Evolutionary conservation across 2,329 filamentous ascomycete species (phyloP).

Genomic region (Arthrobotrys sphaeroides): DNA sequence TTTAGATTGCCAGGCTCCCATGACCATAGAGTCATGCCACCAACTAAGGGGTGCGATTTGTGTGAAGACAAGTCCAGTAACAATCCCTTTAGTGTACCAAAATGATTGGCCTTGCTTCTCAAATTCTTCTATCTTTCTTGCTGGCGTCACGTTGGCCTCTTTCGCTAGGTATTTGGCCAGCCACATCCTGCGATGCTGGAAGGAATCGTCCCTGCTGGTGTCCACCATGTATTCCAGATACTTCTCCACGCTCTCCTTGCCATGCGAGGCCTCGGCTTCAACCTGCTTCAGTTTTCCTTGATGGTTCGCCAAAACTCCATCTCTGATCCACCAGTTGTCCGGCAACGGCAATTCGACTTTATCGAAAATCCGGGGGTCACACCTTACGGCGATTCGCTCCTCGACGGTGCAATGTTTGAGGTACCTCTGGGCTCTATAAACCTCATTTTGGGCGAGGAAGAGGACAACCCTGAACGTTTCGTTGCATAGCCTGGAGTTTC

Average conservation of each 20-base stretch:
- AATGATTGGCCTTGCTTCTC: constrained; percentile 5
- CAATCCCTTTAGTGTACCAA: constrained; percentile 34
- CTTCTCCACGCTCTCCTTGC: neutral
- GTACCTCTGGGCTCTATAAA: constrained; percentile 16
- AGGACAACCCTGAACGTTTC: constrained; percentile 30
- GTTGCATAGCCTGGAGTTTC: constrained; percentile 3
- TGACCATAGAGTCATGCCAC: constrained; percentile 39
- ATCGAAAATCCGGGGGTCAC: constrained; percentile 25
- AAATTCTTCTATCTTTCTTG: constrained; percentile 28
- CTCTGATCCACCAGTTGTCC: constrained; percentile 38
- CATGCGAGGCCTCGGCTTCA: neutral
- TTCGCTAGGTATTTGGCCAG: constrained; percentile 15
- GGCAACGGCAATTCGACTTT: constrained; percentile 40
- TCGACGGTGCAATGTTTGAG: constrained; percentile 25
- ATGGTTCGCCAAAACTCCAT: neutral
- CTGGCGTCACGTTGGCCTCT: constrained; percentile 28
- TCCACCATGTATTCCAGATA: neutral
- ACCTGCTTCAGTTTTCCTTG: neutral
- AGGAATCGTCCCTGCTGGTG: constrained; percentile 13
- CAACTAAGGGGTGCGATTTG: constrained; percentile 39
- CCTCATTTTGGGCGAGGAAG: constrained; percentile 45
- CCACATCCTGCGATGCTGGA: constrained; percentile 33
- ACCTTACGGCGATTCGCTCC: constrained; percentile 25
- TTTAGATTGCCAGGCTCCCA: constrained; percentile 13
- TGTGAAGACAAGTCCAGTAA: constrained; percentile 29